A percentile compares a stretch with the other conserved stretches of the same genome.
Conservation (phyloP, 495 filamentous ascomycete genomes). For the Chaetomium tenue region DNA sequence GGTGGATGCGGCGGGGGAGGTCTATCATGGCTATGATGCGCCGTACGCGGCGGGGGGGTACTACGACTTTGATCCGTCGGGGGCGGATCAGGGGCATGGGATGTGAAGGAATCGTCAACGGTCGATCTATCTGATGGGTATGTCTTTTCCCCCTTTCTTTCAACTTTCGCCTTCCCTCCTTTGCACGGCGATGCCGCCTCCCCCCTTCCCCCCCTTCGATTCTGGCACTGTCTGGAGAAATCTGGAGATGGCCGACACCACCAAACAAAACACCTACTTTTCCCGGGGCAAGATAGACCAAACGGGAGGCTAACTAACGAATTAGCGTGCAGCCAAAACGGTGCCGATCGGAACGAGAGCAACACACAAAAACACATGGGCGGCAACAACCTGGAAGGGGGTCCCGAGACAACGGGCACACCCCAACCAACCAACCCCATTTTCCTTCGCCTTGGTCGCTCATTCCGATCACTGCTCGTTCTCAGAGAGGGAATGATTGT, state of each 20-base stretch:
- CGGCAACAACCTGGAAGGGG: background rate
- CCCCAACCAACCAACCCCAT: no score
- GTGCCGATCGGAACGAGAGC: background rate
- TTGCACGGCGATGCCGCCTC: background rate
- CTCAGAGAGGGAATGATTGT: slow-evolving; percentile 18
- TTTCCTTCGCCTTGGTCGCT: no score
- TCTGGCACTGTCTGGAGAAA: slow-evolving; percentile 3
- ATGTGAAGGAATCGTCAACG: background rate
- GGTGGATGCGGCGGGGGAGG: slow-evolving; percentile 1
- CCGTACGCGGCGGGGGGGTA: slow-evolving; percentile 13
- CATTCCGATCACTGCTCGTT: background rate
- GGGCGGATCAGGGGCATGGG: background rate
- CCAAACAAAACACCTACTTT: background rate
- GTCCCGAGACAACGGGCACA: background rate
- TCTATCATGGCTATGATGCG: slow-evolving; percentile 8
- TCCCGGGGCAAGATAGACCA: background rate
- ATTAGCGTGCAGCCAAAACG: background rate
- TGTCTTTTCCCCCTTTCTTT: background rate
- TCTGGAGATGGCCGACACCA: background rate
- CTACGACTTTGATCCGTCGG: slow-evolving; percentile 19
- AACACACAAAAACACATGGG: no score
- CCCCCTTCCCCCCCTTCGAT: background rate
- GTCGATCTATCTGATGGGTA: background rate
- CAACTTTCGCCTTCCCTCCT: background rate
- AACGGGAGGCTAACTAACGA: background rate